Evolutionary conservation across 2,329 filamentous ascomycete species (phyloP).

Genomic region (Fusarium napiforme): DNA sequence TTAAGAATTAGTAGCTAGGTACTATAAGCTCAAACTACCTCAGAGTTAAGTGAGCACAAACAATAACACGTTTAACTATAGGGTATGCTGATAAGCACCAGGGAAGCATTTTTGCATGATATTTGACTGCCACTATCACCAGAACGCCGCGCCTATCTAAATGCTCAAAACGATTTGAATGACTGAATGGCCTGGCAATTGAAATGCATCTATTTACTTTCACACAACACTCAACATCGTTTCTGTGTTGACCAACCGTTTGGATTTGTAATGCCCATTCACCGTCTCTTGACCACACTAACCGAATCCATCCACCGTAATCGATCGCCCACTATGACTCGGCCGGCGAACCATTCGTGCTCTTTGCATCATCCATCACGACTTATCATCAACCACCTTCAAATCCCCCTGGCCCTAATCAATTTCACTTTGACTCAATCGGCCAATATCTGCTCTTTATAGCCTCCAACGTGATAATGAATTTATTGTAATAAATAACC

Average conservation of each 20-base stretch:
- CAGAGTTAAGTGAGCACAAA: neutral
- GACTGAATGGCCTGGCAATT: no score
- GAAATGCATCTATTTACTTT: neutral
- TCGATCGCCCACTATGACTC: constrained; percentile 25
- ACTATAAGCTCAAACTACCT: neutral
- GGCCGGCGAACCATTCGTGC: constrained; percentile 31
- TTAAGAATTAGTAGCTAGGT: neutral
- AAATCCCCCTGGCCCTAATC: neutral
- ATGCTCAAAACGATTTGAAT: neutral
- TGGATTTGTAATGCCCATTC: constrained; percentile 5
- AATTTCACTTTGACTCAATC: constrained; percentile 30
- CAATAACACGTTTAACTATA: neutral
- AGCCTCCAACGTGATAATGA: constrained; percentile 36
- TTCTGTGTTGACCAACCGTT: neutral
- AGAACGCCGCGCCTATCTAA: neutral
- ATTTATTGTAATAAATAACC: constrained; percentile 22
- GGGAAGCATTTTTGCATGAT: no score
- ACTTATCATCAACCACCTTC: constrained; percentile 14
- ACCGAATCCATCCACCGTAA: constrained; percentile 25
- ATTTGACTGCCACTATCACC: neutral
- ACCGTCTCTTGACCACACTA: constrained; percentile 10
- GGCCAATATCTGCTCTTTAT: neutral
- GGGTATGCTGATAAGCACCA: neutral
- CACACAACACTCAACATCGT: neutral
- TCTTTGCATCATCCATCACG: constrained; percentile 41